Conservation (phyloP, 2,329 filamentous ascomycete genomes). For the Exophiala xenobiotica region DNA sequence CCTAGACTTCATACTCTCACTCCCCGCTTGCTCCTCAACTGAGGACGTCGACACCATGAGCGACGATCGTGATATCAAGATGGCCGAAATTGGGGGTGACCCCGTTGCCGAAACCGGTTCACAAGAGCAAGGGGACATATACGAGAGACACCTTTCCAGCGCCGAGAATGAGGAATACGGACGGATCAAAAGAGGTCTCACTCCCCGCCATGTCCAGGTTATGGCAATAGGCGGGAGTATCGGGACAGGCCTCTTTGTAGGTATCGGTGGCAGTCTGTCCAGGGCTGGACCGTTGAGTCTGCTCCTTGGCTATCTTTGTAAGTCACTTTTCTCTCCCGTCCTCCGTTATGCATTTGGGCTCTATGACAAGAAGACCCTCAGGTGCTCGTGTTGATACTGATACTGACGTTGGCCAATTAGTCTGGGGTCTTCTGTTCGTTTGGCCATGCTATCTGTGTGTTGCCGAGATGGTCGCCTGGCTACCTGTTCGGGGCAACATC, state of each 20-base stretch:
- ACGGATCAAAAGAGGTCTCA: background rate
- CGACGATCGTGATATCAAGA: background rate
- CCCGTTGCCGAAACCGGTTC: background rate
- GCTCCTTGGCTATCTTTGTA: conserved; percentile 37
- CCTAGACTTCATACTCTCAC: background rate
- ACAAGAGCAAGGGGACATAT: background rate
- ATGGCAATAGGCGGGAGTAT: conserved; percentile 43
- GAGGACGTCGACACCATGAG: background rate
- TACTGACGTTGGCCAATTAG: too few species aligned
- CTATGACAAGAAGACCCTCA: too few species aligned
- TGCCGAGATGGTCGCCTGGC: conserved; percentile 43
- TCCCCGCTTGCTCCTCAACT: too few species aligned
- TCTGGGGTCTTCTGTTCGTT: conserved; percentile 35
- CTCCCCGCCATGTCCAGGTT: conserved; percentile 38
- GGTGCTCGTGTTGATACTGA: too few species aligned
- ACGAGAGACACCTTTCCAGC: background rate
- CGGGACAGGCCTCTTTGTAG: conserved; percentile 39
- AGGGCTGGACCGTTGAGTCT: conserved; percentile 38
- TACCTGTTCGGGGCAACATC: conserved; percentile 41
- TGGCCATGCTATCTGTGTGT: conserved; percentile 40
- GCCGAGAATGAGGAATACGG: background rate
- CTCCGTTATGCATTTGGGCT: too few species aligned
- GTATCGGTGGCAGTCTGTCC: conserved; percentile 37
- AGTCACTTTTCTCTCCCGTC: conserved; percentile 13
- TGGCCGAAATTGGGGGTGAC: background rate